Percentiles rank a stretch among this genome's conserved stretches.
Evolutionary conservation across 2,329 filamentous ascomycete species (phyloP).

Genomic region (Pezizomycotina sp.): DNA sequence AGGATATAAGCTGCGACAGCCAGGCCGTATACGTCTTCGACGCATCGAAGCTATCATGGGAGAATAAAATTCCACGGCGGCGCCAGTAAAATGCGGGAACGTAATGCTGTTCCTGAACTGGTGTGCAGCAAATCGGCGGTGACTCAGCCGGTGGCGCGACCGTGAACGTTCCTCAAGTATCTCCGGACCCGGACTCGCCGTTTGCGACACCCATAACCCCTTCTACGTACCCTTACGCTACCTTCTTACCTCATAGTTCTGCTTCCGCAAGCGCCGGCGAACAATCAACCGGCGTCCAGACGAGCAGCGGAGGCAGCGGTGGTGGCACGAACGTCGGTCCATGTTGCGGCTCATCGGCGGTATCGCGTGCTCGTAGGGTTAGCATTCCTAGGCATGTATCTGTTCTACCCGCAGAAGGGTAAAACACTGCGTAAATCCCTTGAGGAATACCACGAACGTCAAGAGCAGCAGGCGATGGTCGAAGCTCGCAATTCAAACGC

Average conservation of each 20-base stretch:
- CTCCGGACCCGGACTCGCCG: conserved; percentile 47
- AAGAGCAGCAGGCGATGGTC: conserved; percentile 12
- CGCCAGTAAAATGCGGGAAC: conserved; percentile 37
- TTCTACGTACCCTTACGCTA: conserved; percentile 47
- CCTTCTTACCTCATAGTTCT: conserved; percentile 33
- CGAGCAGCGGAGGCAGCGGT: conserved; percentile 19
- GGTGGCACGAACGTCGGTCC: conserved; percentile 32
- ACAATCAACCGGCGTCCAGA: conserved; percentile 3
- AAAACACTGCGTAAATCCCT: conserved; percentile 22
- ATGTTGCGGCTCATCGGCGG: conserved; percentile 33
- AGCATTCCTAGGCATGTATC: conserved; percentile 44
- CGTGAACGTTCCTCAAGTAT: conserved; percentile 43
- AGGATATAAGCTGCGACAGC: conserved; percentile 43
- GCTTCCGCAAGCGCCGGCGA: conserved; percentile 19
- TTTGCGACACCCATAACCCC: conserved; percentile 52
- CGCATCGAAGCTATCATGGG: conserved; percentile 51
- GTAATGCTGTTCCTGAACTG: conserved; percentile 52
- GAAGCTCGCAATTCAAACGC: conserved; percentile 24
- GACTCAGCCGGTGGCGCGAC: conserved; percentile 51
- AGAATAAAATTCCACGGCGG: conserved; percentile 51
- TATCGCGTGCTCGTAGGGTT: conserved; percentile 45
- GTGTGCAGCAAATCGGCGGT: conserved; percentile 53
- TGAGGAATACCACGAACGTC: conserved; percentile 21
- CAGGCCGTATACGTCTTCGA: conserved; percentile 65
- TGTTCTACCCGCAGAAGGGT: conserved; percentile 38